These are phyloP conservation scores for Amorphotheca resinae DNA, from an alignment of 495 filamentous ascomycete genomes.

Conservation along the genomic window DNA sequence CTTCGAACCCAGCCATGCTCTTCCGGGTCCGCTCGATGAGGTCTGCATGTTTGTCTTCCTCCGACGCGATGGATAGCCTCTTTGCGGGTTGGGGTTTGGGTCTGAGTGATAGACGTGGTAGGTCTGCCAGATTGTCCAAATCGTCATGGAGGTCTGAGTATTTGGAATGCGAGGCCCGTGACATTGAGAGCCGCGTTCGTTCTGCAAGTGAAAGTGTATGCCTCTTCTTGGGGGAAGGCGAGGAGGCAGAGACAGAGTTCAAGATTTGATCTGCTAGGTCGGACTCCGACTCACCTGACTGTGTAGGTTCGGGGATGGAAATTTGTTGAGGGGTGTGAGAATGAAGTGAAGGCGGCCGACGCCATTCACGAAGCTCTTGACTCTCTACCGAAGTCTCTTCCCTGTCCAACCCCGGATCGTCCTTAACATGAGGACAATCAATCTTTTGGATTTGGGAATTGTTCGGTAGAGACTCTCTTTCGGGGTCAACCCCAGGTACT, in stretches of 20 bases:
- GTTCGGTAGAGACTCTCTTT: neutral
- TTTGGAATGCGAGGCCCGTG: constrained; percentile 24
- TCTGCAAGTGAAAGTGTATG: constrained; percentile 41
- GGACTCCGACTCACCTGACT: constrained; percentile 23
- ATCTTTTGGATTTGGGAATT: neutral
- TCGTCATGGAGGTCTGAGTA: constrained; percentile 23
- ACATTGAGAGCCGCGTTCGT: constrained; percentile 38
- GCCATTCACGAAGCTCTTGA: neutral
- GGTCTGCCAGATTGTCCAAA: constrained; percentile 16
- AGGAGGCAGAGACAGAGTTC: constrained; percentile 33
- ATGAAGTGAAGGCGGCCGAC: neutral
- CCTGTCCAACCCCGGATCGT: neutral
- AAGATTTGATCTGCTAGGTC: constrained; percentile 43
- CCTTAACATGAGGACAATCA: neutral
- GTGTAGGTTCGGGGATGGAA: neutral
- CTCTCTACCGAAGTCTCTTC: neutral
- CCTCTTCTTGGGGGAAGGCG: constrained; percentile 42
- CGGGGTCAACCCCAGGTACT: neutral
- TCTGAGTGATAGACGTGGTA: constrained; percentile 15
- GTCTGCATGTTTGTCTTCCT: constrained; percentile 18
- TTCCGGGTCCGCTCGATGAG: constrained; percentile 68
- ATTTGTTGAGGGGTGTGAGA: constrained; percentile 1
- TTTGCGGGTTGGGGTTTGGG: constrained; percentile 3
- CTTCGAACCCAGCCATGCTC: constrained; percentile 58
- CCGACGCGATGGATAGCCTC: neutral